Evolutionary conservation across 495 filamentous ascomycete species (phyloP).

Genomic region (Aspergillus panamensis): DNA sequence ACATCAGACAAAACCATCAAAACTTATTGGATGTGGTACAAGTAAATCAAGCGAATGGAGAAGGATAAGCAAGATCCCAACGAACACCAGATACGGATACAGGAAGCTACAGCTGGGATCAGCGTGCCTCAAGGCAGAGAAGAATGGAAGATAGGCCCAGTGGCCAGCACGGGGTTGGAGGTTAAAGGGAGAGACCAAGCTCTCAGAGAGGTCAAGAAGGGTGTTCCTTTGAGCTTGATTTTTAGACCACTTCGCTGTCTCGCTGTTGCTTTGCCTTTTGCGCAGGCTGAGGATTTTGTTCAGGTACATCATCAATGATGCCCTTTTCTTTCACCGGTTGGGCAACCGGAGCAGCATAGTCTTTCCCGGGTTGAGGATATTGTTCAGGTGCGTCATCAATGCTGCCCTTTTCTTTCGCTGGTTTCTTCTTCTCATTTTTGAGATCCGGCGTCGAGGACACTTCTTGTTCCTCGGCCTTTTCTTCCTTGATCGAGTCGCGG

Average conservation of each 20-base stretch:
- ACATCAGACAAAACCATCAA: background rate
- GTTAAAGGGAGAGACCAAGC: background rate
- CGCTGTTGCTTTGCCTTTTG: background rate
- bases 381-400: background rate
- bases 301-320: background rate
- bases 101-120: slow-evolving; percentile 8
- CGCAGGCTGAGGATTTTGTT: background rate
- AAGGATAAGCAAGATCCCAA: slow-evolving; percentile 5
- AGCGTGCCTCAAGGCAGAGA: slow-evolving; percentile 1
- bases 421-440: background rate
- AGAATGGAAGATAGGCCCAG: slow-evolving; percentile 9
- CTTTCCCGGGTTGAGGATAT: too few species aligned
- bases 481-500: slow-evolving; percentile 59
- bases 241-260: background rate
- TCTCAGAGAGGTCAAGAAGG: background rate
- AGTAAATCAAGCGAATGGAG: slow-evolving; percentile 6
- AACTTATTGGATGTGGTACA: background rate
- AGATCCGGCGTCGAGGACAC: slow-evolving; percentile 9
- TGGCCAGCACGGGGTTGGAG: slow-evolving; percentile 23
- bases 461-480: slow-evolving; percentile 32
- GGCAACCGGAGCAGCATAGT: slow-evolving; percentile 3
- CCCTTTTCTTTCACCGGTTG: slow-evolving; percentile 8
- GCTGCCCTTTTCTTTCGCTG: background rate
- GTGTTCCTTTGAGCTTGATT: background rate
- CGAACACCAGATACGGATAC: slow-evolving; percentile 15